phyloP scores from a whole-genome alignment of 2,329 filamentous ascomycete genomes.

The Microsporum audouinii region DNA sequence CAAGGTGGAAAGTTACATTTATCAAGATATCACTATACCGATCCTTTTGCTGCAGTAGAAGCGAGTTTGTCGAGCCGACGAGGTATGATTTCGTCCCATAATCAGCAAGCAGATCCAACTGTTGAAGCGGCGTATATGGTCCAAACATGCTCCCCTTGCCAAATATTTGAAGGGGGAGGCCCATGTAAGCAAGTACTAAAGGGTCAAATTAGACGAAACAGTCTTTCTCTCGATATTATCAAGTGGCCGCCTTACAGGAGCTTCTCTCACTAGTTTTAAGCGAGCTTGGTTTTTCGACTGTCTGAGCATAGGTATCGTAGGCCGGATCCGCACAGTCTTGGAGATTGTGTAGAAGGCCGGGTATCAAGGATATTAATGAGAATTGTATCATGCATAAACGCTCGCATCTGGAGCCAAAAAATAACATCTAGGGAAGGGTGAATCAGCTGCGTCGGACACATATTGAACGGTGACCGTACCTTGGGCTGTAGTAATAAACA shows the following conservation, averaged over 20 bases:
- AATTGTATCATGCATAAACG: constrained; percentile 97
- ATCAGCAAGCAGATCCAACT: constrained; percentile 86
- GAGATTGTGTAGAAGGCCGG: constrained; percentile 79
- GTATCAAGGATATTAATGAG: constrained; percentile 87
- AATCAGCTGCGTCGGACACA: not conserved
- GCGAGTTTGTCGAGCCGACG: constrained; percentile 90
- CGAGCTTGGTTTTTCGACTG: constrained; percentile 64
- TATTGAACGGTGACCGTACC: constrained; percentile 39
- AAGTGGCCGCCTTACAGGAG: constrained; percentile 44
- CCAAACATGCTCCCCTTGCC: constrained; percentile 81
- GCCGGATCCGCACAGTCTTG: constrained; percentile 93
- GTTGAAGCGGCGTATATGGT: constrained; percentile 90
- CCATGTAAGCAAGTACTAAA: constrained; percentile 78
- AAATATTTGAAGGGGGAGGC: constrained; percentile 66
- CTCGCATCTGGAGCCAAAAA: constrained; percentile 95
- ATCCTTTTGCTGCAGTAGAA: constrained; percentile 87
- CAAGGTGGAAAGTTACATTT: constrained; percentile 43
- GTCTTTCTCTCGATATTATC: not conserved
- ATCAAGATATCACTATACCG: constrained; percentile 93
- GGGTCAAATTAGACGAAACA: not conserved
- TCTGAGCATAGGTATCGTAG: constrained; percentile 70
- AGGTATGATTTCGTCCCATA: constrained; percentile 94
- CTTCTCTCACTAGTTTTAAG: constrained; percentile 82
- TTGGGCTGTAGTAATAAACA: constrained; percentile 89
- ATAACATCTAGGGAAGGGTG: constrained; percentile 62